phyloP scores from a whole-genome alignment of 371 early-diverging fungal genomes.

The Cokeromyces recurvatus region DNA sequence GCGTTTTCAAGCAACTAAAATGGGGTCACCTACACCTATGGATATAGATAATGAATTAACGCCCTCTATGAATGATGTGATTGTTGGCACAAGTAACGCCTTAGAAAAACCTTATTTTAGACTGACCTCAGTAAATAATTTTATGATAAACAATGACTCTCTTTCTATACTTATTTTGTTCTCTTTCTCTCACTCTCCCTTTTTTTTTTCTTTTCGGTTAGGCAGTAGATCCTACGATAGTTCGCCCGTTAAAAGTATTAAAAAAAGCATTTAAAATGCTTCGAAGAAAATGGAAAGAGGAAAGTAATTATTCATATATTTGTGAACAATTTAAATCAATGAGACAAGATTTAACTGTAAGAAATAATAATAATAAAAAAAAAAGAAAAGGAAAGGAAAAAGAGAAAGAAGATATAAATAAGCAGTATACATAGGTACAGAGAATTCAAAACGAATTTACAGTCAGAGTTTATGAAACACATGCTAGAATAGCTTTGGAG shows the following conservation, averaged over 20 bases:
- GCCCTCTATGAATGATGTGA: constrained; percentile 20
- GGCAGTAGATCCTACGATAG: constrained; percentile 88
- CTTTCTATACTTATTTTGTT: too few relatives aligned
- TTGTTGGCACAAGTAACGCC: constrained; percentile 80
- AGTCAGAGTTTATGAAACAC: constrained; percentile 89
- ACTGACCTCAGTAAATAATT: constrained; percentile 76
- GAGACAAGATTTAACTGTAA: constrained; percentile 90
- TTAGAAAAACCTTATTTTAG: constrained; percentile 86
- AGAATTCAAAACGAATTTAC: constrained; percentile 89
- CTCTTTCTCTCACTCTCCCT: too few relatives aligned
- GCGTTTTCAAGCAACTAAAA: constrained; percentile 13
- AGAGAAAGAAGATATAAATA: too few relatives aligned
- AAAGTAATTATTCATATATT: constrained; percentile 84
- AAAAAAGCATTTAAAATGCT: constrained; percentile 71
- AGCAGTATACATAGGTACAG: constrained; percentile 73
- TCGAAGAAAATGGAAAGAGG: constrained; percentile 71
- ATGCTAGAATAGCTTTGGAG: constrained; percentile 93
- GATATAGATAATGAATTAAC: constrained; percentile 4
- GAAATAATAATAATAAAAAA: too few relatives aligned
- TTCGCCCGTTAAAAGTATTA: constrained; percentile 80
- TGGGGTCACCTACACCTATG: constrained; percentile 8
- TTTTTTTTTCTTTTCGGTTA: too few relatives aligned
- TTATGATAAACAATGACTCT: too few relatives aligned
- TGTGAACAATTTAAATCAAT: constrained; percentile 72
- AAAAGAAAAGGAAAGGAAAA: too few relatives aligned